These are phyloP conservation scores for Paracorniculantispora psalliotae DNA, from an alignment of 2,329 filamentous ascomycete species.

Conservation along the genomic window DNA sequence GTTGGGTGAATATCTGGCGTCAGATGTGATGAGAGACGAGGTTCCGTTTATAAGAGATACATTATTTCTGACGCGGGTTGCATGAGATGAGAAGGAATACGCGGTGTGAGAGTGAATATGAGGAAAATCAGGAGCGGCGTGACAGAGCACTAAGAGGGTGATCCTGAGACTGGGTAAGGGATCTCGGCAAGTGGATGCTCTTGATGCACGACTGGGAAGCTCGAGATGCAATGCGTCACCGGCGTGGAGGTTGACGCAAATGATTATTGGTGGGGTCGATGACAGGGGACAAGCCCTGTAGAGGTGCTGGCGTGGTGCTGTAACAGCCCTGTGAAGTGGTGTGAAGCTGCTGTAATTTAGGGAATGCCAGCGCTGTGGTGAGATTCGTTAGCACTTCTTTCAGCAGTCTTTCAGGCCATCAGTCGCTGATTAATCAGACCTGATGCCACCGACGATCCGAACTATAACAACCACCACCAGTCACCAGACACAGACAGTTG, in stretches of 20 bases:
- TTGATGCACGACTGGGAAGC: neutral
- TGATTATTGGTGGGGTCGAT: neutral
- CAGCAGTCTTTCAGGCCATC: neutral
- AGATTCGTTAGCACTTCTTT: neutral
- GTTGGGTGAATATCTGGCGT: neutral
- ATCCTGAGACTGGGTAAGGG: neutral
- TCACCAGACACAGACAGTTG: neutral
- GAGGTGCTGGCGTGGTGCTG: neutral
- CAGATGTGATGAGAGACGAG: neutral
- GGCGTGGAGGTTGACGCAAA: neutral
- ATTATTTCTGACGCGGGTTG: neutral
- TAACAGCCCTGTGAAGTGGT: neutral
- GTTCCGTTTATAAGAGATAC: neutral
- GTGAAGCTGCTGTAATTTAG: neutral
- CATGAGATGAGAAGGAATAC: neutral
- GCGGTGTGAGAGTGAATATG: neutral
- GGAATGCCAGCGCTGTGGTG: neutral
- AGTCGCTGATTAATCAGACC: neutral
- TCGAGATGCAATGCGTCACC: slow-evolving; percentile 8
- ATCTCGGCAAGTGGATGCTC: slow-evolving; percentile 4
- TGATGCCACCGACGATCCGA: neutral
- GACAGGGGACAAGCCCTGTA: neutral
- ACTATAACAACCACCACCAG: no score
- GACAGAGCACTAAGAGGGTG: neutral
- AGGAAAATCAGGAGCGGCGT: neutral